Evolutionary conservation across 495 filamentous ascomycete species (phyloP), one percentile per base, ranked within the genome.

Genomic region (Tuber calosporum): DNA sequence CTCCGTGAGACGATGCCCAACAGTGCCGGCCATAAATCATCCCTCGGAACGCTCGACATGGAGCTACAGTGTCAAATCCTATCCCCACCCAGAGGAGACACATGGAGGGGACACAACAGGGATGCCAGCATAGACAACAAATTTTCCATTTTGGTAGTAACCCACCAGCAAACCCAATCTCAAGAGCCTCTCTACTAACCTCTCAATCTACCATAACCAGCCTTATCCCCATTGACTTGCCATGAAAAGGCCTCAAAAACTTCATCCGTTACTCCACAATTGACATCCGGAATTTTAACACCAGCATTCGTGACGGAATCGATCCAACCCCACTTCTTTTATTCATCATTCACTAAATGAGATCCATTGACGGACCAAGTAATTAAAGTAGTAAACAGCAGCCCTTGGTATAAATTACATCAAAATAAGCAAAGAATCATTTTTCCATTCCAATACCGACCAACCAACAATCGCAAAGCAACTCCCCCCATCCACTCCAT

Each of bases 11-110:
- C 11, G 1, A 13, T 34, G 22, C n/a, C 72, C 74, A 53, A 70
- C 69, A 73, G 70, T 48, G n/a, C n/a, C n/a, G n/a, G n/a, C n/a
- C n/a, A n/a, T n/a, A n/a, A 41, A 26, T 34, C 38, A 13, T 20
- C 15, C 36, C 40, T 75, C 66, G n/a, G 30, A 26, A n/a, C 7
- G 45, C 7, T 26, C 48, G 8, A 58, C 1, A 11, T 30, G 22
- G 19, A 22, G 43, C 19, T 39, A n/a, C n/a, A n/a, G n/a, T n/a
- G n/a, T n/a, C n/a, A n/a, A n/a, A n/a, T n/a, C n/a, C n/a, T n/a
- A n/a, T n/a, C n/a, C n/a, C n/a, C n/a, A n/a, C n/a, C n/a, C n/a
- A n/a, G n/a, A n/a, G n/a, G n/a, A n/a, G n/a, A n/a, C n/a, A n/a
- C n/a, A n/a, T n/a, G n/a, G n/a, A n/a, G n/a, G n/a, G 20, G 20